phyloP scores from a whole-genome alignment of 2,329 filamentous ascomycete genomes.

The Botrytis cinerea region DNA sequence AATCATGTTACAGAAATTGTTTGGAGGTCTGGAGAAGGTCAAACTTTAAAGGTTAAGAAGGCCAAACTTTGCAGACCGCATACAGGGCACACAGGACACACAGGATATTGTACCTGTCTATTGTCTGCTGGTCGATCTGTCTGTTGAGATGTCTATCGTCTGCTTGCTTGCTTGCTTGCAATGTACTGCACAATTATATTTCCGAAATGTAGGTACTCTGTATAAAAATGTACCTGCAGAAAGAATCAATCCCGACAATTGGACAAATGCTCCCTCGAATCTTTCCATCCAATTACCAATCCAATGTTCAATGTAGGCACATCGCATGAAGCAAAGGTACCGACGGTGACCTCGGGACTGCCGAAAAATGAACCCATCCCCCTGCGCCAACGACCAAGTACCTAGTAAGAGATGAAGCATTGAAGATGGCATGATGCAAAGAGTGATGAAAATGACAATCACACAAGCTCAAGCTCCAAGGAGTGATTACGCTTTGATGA shows the following conservation, averaged over 20 bases:
- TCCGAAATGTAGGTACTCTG: background rate
- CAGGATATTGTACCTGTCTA: background rate
- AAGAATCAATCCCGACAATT: background rate
- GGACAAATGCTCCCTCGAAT: background rate
- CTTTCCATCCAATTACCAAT: background rate
- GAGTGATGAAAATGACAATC: background rate
- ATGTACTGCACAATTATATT: background rate
- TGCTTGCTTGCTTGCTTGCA: no score
- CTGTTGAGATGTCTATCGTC: no score
- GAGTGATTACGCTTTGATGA: conserved; percentile 10
- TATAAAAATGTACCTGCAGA: background rate
- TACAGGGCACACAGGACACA: no score
- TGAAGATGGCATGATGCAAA: background rate
- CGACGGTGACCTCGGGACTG: background rate
- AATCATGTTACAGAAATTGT: conserved; percentile 9
- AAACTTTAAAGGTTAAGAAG: background rate
- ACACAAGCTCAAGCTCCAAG: background rate
- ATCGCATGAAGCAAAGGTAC: background rate
- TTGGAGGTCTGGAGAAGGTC: background rate
- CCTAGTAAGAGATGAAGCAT: background rate
- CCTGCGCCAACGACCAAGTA: background rate
- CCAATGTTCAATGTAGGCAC: fast-evolving
- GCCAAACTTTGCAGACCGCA: background rate
- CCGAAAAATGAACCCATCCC: background rate
- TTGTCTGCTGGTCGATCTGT: no score